phyloP scores from a whole-genome alignment of 352 stramenopile genomes.

The Phytophthora sojae region DNA sequence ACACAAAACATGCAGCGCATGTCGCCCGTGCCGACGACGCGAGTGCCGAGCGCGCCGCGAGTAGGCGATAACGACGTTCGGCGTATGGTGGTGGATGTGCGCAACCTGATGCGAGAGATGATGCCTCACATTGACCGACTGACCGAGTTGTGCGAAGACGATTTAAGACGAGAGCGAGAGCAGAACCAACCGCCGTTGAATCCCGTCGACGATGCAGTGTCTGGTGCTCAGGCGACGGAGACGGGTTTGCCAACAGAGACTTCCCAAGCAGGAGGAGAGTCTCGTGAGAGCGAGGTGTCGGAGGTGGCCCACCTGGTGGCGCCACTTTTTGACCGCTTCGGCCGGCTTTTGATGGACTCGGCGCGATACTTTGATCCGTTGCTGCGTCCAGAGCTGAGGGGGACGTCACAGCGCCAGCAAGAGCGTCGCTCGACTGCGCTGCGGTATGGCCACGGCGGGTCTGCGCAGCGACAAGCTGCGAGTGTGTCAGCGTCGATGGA shows the following conservation, averaged over 20 bases:
- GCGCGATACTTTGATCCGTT: constrained; percentile 66
- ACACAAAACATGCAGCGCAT: constrained; percentile 52
- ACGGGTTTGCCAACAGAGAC: not conserved
- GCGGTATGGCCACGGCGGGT: constrained; percentile 18
- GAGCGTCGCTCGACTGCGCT: constrained; percentile 32
- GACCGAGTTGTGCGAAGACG: constrained; percentile 64
- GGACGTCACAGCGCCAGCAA: constrained; percentile 46
- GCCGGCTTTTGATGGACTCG: constrained; percentile 76
- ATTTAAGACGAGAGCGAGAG: constrained; percentile 25
- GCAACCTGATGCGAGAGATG: constrained; percentile 75
- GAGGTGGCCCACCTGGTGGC: constrained; percentile 76
- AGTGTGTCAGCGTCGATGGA: constrained; percentile 36
- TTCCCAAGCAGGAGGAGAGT: not conserved
- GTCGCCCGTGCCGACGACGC: constrained; percentile 63
- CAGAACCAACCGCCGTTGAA: not conserved
- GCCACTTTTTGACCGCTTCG: constrained; percentile 85
- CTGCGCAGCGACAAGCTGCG: constrained; percentile 17
- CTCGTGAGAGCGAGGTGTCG: constrained; percentile 48
- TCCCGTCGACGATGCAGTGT: not conserved
- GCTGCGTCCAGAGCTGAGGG: constrained; percentile 59
- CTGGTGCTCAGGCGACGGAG: not conserved
- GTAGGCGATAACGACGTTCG: constrained; percentile 57
- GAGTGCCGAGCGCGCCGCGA: constrained; percentile 59
- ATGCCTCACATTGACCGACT: constrained; percentile 77
- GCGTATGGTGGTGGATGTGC: constrained; percentile 59